phyloP scores from a whole-genome alignment of 176 grass and related monocot genomes.

The Typha latifolia region DNA sequence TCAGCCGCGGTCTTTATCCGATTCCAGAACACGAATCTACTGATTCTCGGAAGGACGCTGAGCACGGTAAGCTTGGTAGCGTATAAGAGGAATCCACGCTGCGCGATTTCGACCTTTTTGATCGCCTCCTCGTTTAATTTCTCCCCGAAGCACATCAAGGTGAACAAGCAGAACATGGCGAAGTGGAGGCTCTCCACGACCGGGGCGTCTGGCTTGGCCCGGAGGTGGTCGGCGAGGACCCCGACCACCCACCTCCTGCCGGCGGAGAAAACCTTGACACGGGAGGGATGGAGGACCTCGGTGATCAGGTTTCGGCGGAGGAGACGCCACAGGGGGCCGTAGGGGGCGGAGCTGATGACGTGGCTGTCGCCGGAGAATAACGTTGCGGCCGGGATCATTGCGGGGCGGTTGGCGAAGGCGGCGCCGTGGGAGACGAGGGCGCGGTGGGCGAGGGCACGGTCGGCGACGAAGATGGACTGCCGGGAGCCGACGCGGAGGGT shows the following conservation, averaged over 20 bases:
- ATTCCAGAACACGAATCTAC: constrained; percentile 14
- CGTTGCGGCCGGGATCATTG: background rate
- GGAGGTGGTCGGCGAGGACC: constrained; percentile 12
- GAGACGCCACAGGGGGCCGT: constrained; percentile 28
- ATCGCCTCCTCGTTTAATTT: constrained; percentile 13
- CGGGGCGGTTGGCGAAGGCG: constrained; percentile 4
- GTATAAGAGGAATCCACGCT: constrained; percentile 13
- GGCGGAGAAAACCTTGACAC: constrained; percentile 8
- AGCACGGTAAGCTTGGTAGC: constrained; percentile 20
- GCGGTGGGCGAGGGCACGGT: constrained; percentile 11
- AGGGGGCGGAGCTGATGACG: constrained; percentile 11
- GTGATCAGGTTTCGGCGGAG: constrained; percentile 28
- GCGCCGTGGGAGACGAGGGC: constrained; percentile 14
- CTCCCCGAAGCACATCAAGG: constrained; percentile 33
- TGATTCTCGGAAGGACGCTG: constrained; percentile 8
- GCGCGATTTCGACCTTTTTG: too few relatives aligned
- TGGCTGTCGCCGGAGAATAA: background rate
- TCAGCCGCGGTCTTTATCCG: constrained; percentile 1
- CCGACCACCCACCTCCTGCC: constrained; percentile 11
- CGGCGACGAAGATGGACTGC: constrained; percentile 10
- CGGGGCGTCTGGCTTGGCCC: background rate
- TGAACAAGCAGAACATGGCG: constrained; percentile 21
- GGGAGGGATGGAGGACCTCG: constrained; percentile 16
- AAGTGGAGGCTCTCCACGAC: constrained; percentile 7
- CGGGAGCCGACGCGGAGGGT: constrained; percentile 11